Conservation (phyloP, 306 rosid species). For the Oemleria cerasiformis region DNA sequence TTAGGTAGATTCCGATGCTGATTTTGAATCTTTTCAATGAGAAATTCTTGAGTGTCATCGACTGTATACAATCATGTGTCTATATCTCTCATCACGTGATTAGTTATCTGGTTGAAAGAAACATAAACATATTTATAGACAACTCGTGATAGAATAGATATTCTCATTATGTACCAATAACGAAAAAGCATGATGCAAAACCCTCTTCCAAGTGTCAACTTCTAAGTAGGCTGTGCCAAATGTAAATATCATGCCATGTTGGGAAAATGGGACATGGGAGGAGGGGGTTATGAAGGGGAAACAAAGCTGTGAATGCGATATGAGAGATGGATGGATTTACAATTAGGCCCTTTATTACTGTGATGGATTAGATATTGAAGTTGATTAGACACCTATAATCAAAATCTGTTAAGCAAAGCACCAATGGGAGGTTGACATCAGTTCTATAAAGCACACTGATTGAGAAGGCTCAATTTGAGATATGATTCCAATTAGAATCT, state of each 20-base stretch:
- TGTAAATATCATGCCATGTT: background rate
- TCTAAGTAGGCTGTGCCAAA: background rate
- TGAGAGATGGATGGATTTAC: conserved; percentile 16
- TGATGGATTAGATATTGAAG: conserved; percentile 34
- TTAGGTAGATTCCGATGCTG: no score
- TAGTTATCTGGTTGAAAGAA: no score
- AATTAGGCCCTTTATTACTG: conserved; percentile 12
- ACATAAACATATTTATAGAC: no score
- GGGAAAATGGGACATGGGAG: background rate
- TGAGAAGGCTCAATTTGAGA: conserved; percentile 33
- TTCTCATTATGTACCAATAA: no score
- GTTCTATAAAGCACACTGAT: conserved; percentile 32
- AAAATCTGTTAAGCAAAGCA: conserved; percentile 31
- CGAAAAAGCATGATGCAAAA: background rate
- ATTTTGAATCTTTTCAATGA: no score
- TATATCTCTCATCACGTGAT: no score
- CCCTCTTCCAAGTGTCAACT: conserved; percentile 1
- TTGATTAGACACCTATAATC: conserved; percentile 41
- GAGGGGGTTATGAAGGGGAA: background rate
- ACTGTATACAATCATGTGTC: no score
- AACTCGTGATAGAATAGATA: no score
- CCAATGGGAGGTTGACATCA: conserved; percentile 18
- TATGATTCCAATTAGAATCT: conserved; percentile 45
- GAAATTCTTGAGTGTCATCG: no score
- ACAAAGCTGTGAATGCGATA: conserved; percentile 13